Base-by-base conservation (phyloP, 768 basidiomycete genomes). In the Mycena haematopus region DNA sequence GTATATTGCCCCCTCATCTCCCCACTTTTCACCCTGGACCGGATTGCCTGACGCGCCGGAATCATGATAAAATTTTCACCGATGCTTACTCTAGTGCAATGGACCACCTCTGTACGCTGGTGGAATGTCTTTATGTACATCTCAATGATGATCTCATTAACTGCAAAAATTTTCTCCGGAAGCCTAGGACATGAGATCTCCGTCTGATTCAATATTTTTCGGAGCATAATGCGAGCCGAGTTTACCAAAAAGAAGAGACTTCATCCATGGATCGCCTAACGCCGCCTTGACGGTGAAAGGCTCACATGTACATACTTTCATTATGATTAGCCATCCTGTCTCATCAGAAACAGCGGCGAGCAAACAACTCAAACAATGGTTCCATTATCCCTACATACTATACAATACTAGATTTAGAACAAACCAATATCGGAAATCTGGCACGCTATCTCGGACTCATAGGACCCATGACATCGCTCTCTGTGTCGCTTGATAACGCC, bases 401-500 rank as follows among this genome's bases (percentile, higher is more conserved):
- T 50, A 50, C 15, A 49, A 22, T 29, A 50, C 49, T 15, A 7
- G 29, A 31, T 50, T 50, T 5, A 31, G n/a, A 33, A 33, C 6
- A n/a, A 19, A 1, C 15, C 9, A 49, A 49, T 31, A 31, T 31
- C 9, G 49, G 8, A 45, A 27, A 17, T 5, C 50, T 9, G 19
- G n/a, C 6, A 0, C 44, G 15, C 45, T 53, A 58, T 51, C 56
- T 46, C 19, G 63, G 55, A 29, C 22, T 22, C 71, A 72, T 25
- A 58, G 24, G 55, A 29, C 22, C 17, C 71, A 72, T 25, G 56
- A 19, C 42, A 42, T 52, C 70, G 17, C 51, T 76, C 58, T 90
- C 90, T 2, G 77, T 83, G 52, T 88, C 87, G 67, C 88, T 90
- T 63, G 82, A 85, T 68, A 85, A 74, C 35, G 80, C 86, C 36